Conservation (phyloP, 768 basidiomycete species). For the Boletellus emodensis region DNA sequence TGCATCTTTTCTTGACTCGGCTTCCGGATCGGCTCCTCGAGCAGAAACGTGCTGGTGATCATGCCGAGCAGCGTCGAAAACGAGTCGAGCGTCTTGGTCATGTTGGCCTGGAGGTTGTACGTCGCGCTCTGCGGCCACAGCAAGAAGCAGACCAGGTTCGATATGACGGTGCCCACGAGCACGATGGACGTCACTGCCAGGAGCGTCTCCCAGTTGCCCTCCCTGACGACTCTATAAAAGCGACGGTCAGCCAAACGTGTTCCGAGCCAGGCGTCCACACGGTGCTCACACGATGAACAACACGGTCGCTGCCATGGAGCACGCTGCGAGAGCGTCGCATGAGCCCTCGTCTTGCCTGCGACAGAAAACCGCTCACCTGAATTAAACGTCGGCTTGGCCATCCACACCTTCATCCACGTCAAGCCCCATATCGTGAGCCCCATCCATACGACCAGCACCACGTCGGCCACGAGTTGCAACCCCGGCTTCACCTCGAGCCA, state of each 20-base stretch:
- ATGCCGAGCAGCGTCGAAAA: conserved; percentile 83
- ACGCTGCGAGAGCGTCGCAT: conserved; percentile 43
- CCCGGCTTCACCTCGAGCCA: conserved; percentile 68
- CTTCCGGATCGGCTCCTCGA: conserved; percentile 62
- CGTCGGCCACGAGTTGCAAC: conserved; percentile 71
- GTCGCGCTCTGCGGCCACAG: conserved; percentile 88
- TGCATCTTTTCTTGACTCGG: conserved; percentile 63
- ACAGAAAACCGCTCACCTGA: conserved; percentile 50
- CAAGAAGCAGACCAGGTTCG: conserved; percentile 79
- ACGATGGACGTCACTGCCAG: conserved; percentile 76
- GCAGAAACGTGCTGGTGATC: conserved; percentile 80
- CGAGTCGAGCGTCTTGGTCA: conserved; percentile 81
- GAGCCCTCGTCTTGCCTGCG: neutral
- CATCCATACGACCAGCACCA: conserved; percentile 75
- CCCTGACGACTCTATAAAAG: conserved; percentile 72
- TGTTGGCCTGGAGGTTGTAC: conserved; percentile 74
- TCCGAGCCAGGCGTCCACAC: too few species aligned
- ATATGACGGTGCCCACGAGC: conserved; percentile 66
- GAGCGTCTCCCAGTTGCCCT: conserved; percentile 77
- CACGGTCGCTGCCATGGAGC: conserved; percentile 80
- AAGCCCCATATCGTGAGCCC: conserved; percentile 76
- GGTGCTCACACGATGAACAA: conserved; percentile 71
- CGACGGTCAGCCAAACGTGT: conserved; percentile 1
- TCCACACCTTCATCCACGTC: conserved; percentile 92
- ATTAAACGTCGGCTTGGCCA: conserved; percentile 85